These are phyloP conservation scores for Ustilago sp. DNA, from an alignment of 1,284 basidiomycete genomes.

Conservation along the genomic window DNA sequence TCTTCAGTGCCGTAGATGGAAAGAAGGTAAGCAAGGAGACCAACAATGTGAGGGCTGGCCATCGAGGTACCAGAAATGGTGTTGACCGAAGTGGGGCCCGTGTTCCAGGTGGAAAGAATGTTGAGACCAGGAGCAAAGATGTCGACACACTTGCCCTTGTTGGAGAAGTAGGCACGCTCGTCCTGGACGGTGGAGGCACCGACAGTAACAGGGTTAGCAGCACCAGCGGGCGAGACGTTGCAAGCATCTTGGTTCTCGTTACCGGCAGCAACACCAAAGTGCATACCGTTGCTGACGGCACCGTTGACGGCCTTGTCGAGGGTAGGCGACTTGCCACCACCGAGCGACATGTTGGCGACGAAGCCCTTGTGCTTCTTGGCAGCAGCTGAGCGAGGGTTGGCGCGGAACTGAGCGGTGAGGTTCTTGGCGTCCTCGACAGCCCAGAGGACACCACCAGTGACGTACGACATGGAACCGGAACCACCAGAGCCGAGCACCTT, in stretches of 20 bases:
- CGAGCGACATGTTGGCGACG: constrained; percentile 97
- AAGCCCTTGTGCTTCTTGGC: constrained; percentile 86
- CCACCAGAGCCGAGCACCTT: constrained; percentile 95
- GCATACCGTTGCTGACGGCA: constrained; percentile 85
- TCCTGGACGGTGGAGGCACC: constrained; percentile 74
- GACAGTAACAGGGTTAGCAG: constrained; percentile 80
- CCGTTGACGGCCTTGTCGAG: constrained; percentile 87
- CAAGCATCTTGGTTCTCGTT: constrained; percentile 80
- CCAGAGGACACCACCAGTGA: constrained; percentile 78
- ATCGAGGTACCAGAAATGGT: constrained; percentile 78
- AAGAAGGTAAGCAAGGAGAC: constrained; percentile 74
- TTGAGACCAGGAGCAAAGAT: constrained; percentile 85
- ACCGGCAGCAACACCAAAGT: constrained; percentile 84
- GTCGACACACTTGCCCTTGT: constrained; percentile 78
- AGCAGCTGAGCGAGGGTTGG: constrained; percentile 77
- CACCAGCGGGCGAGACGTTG: constrained; percentile 80
- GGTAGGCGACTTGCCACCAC: constrained; percentile 90
- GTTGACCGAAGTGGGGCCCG: constrained; percentile 74
- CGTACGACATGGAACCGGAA: constrained; percentile 94
- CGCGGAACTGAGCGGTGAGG: constrained; percentile 74
- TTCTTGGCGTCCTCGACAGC: constrained; percentile 79
- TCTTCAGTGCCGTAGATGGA: constrained; percentile 72
- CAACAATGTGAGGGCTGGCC: constrained; percentile 74
- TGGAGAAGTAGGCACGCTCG: constrained; percentile 84
- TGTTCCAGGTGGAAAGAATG: constrained; percentile 73